Conservation (phyloP, 352 stramenopile genomes). For the Phytophthora rubi region DNA sequence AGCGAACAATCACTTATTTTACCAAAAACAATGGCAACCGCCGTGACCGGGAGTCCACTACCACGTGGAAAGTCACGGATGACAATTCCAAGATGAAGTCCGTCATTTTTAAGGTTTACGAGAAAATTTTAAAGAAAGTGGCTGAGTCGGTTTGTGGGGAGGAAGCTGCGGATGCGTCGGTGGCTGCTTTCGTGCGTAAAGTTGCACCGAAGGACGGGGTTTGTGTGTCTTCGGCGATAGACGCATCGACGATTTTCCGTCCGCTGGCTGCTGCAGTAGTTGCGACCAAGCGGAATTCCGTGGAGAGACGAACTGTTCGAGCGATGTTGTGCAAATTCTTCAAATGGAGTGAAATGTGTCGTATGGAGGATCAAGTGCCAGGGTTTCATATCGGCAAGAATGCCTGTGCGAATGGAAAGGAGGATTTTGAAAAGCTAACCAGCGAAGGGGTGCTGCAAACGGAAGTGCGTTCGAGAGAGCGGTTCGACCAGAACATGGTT, state of each 20-base stretch:
- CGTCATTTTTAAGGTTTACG: background rate
- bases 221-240: background rate
- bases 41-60: background rate
- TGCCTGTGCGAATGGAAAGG: background rate
- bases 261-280: background rate
- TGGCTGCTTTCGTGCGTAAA: slow-evolving; percentile 6
- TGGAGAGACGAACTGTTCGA: slow-evolving; percentile 2
- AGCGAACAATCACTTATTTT: background rate
- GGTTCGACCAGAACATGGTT: slow-evolving; percentile 7
- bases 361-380: slow-evolving; percentile 7
- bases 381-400: slow-evolving; percentile 1
- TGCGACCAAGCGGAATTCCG: slow-evolving; percentile 1
- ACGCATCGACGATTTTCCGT: background rate
- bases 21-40: background rate
- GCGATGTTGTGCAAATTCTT: slow-evolving; percentile 13
- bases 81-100: background rate
- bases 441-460: slow-evolving; percentile 4
- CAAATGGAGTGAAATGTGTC: slow-evolving; percentile 8
- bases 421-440: slow-evolving; percentile 6
- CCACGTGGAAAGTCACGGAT: background rate
- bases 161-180: background rate
- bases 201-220: background rate
- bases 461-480: background rate
- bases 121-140: slow-evolving; percentile 1
- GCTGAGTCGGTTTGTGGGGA: background rate